Percentiles rank a stretch among this genome's conserved stretches.
Evolutionary conservation across 257 asterid species (phyloP).

Genomic region (Jacaranda mimosifolia): DNA sequence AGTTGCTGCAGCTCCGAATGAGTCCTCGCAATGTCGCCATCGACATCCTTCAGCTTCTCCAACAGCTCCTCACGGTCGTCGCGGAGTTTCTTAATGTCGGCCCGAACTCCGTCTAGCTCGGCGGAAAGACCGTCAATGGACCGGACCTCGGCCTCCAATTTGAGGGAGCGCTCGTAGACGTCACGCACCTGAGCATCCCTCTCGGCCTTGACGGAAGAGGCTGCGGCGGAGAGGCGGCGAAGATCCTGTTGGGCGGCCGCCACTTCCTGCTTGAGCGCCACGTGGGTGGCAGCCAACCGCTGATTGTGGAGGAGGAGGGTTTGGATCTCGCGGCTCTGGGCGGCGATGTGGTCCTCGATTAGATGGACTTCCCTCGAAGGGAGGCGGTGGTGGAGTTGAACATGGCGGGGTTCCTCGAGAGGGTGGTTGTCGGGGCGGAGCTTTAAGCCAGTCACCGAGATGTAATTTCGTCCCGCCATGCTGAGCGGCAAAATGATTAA

Average conservation of each 20-base stretch:
- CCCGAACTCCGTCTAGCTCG: slow-evolving; percentile 60
- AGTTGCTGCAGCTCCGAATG: slow-evolving; percentile 51
- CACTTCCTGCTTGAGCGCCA: slow-evolving; percentile 70
- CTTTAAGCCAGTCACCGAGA: slow-evolving; percentile 15
- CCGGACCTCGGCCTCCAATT: slow-evolving; percentile 73
- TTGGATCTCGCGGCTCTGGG: slow-evolving; percentile 70
- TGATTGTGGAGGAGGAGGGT: slow-evolving; percentile 77
- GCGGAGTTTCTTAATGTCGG: slow-evolving; percentile 55
- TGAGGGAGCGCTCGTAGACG: slow-evolving; percentile 62
- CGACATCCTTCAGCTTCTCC: slow-evolving; percentile 53
- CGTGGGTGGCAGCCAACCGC: slow-evolving; percentile 74
- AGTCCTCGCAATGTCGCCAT: slow-evolving; percentile 50
- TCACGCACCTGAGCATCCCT: slow-evolving; percentile 76
- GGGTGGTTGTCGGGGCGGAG: slow-evolving; percentile 35
- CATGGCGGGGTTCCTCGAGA: slow-evolving; percentile 33
- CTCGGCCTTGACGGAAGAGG: slow-evolving; percentile 69
- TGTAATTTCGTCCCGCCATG: slow-evolving; percentile 50
- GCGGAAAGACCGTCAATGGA: slow-evolving; percentile 41
- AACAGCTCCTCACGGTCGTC: slow-evolving; percentile 57
- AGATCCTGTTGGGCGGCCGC: slow-evolving; percentile 67
- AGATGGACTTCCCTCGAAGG: slow-evolving; percentile 41
- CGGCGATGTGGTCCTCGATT: slow-evolving; percentile 59
- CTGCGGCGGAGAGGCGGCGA: slow-evolving; percentile 64
- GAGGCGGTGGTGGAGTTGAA: slow-evolving; percentile 35
- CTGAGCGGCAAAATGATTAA: no score